Conservation (phyloP, 371 early-diverging fungal species). For the Apophysomyces sp. region DNA sequence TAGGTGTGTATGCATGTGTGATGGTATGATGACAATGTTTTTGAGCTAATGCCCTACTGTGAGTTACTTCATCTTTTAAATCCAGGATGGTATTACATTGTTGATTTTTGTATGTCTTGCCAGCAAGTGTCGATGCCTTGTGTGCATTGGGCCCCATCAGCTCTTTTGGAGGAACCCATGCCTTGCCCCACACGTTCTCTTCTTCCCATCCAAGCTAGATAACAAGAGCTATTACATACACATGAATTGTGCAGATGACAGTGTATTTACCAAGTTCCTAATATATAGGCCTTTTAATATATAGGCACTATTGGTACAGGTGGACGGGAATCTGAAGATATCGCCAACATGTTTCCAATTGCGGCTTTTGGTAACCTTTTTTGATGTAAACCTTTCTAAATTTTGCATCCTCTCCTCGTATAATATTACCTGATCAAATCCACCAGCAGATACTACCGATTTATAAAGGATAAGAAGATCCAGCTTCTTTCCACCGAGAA, state of each 20-base stretch:
- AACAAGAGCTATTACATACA: neutral
- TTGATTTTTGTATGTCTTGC: constrained; percentile 36
- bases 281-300: constrained; percentile 75
- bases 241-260: neutral
- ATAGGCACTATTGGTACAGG: constrained; percentile 83
- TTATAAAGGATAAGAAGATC: constrained; percentile 74
- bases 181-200: constrained; percentile 44
- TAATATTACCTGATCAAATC: constrained; percentile 75
- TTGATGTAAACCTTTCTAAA: neutral
- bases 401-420: neutral
- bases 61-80: neutral
- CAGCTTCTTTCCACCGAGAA: constrained; percentile 78
- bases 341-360: constrained; percentile 75
- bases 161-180: constrained; percentile 48
- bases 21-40: neutral
- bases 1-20: constrained; percentile 11
- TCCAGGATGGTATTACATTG: neutral
- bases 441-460: constrained; percentile 71
- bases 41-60: neutral
- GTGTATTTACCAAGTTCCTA: constrained; percentile 47
- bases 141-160: constrained; percentile 41
- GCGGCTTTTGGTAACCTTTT: constrained; percentile 68
- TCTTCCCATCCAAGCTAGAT: constrained; percentile 51
- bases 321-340: constrained; percentile 73
- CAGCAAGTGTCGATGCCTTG: constrained; percentile 42